Percentiles rank a stretch among this genome's conserved stretches.
Evolutionary conservation across 768 basidiomycete genomes (phyloP).

Genomic region (Russula sp.): DNA sequence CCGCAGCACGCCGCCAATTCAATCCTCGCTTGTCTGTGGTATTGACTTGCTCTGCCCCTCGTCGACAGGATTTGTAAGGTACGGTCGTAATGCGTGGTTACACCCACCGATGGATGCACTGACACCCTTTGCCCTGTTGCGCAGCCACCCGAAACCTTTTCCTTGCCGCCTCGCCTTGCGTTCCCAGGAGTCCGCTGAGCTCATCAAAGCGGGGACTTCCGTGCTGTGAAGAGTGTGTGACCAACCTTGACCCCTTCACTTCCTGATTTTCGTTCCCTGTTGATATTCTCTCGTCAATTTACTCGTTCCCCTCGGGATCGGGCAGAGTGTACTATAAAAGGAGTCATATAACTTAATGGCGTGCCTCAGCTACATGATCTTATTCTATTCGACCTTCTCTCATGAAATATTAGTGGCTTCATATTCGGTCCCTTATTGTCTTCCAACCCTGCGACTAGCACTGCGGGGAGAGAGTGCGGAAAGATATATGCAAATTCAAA

Average conservation of each 20-base stretch:
- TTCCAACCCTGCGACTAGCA: not conserved
- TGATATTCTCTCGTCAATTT: not conserved
- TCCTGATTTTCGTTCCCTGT: not conserved
- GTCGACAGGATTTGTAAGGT: slow-evolving; percentile 19
- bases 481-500: not conserved
- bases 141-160: slow-evolving; percentile 22
- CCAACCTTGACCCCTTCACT: not conserved
- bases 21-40: not conserved
- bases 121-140: not conserved
- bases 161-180: slow-evolving; percentile 17
- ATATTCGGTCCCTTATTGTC: not conserved
- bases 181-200: slow-evolving; percentile 12
- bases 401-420: not conserved
- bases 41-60: not conserved
- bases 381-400: not conserved
- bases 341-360: not conserved
- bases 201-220: slow-evolving; percentile 17
- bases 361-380: not conserved
- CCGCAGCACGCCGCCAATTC: not conserved
- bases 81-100: not conserved
- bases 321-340: not conserved
- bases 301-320: not conserved
- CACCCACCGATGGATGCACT: not conserved
- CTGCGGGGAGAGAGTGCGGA: not conserved
- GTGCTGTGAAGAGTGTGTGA: not conserved